phyloP scores from a whole-genome alignment of 257 asterid genomes.

The Solanum acaule region DNA sequence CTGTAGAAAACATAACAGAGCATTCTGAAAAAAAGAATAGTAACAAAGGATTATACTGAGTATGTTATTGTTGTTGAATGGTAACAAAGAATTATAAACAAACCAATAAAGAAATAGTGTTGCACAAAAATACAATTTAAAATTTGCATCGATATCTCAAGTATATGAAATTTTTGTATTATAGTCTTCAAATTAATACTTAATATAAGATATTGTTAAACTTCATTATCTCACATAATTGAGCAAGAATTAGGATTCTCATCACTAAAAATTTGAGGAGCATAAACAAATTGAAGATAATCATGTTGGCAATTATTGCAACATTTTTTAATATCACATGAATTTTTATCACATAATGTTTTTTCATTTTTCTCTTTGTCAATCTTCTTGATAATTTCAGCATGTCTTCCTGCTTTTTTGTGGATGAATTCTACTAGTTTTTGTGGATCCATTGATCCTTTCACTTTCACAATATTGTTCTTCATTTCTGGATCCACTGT shows the following conservation, averaged over 20 bases:
- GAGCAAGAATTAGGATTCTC: slow-evolving; percentile 75
- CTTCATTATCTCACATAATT: slow-evolving; percentile 18
- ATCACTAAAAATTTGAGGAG: slow-evolving; percentile 64
- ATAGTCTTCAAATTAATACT: neutral
- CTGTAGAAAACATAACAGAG: neutral
- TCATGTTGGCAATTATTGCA: neutral
- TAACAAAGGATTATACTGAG: neutral
- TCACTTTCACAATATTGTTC: slow-evolving; percentile 51
- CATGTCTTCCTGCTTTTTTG: slow-evolving; percentile 43
- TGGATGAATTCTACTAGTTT: slow-evolving; percentile 38
- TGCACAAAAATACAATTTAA: neutral
- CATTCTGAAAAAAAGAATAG: neutral
- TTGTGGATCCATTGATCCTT: slow-evolving; percentile 52
- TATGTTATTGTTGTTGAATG: neutral
- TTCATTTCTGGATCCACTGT: slow-evolving; percentile 42
- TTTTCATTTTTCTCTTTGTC: neutral
- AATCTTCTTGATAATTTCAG: slow-evolving; percentile 25
- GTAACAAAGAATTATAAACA: neutral
- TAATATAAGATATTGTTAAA: neutral
- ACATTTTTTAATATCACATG: neutral
- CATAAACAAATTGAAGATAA: slow-evolving; percentile 16
- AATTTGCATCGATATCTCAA: neutral
- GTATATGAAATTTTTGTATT: neutral
- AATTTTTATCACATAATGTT: neutral
- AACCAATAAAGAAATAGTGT: neutral